Base-by-base conservation (phyloP, 176 grass and related monocot genomes). In the Panicum miliaceum region DNA sequence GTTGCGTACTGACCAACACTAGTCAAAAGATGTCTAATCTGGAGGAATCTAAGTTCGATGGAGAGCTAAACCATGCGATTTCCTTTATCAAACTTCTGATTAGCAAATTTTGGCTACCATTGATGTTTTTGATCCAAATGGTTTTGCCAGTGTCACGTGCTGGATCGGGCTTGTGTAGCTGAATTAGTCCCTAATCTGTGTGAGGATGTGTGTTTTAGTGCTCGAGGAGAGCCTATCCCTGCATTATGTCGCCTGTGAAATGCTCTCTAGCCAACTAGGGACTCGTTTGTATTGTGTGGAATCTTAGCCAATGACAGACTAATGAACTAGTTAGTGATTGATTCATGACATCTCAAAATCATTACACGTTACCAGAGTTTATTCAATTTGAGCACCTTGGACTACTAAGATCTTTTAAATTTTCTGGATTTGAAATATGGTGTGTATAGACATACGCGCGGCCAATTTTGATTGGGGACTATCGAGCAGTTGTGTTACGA, bases 1-100 rank as follows among this genome's bases (percentile, higher is more conserved):
- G 81, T 45, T 84, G 68, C 89, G 2, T 27, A 9, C 84, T 36
- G 48, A 87, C 61, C 67, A 74, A 60, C 29, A 2, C 60, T 60
- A 75, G 59, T 47, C 32, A 11, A 79, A 41, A 79, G 51, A 36
- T 6, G 5, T 32, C 18, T 84, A n/a, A 22, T 37, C 4, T 1
- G 14, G 26, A 50, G 48, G 38, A 16, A 48, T 16, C 68, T n/a
- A 77, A 12, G 7, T 25, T 66, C 0, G 8, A 4, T 66, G 14
- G 12, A 19, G 26, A 72, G 43, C 61, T 53, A 38, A 75, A 29
- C 48, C 52, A 3, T 27, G 47, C 38, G 19, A 62, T 73, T 83
- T 43, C 0, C 11, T 6, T 5, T 37, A 41, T 42, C 18, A 38
- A 34, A 68, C 58, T 32, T 32, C 2, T 38, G 38, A 25, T 59